Conservation (phyloP, 495 filamentous ascomycete genomes). For the Stereocaulon alpinum region DNA sequence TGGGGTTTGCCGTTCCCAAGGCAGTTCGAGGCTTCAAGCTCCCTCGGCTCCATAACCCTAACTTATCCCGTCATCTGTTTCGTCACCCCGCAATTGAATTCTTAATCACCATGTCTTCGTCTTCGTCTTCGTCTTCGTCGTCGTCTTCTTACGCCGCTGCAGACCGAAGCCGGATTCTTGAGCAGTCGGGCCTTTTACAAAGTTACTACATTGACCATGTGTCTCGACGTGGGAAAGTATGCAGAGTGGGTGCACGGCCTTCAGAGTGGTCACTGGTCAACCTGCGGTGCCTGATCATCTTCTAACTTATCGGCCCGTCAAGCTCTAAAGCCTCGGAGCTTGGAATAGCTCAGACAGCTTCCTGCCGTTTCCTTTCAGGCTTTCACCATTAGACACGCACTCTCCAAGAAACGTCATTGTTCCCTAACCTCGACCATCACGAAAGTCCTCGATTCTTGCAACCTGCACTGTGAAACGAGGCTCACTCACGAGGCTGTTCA, state of each 20-base stretch:
- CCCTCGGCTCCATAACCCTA: no score
- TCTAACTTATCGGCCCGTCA: neutral
- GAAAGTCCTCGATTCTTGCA: no score
- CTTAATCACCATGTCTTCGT: neutral
- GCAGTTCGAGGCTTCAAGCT: neutral
- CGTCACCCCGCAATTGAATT: neutral
- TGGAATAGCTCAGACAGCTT: neutral
- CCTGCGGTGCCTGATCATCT: constrained; percentile 5
- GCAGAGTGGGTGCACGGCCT: neutral
- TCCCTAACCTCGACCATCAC: no score
- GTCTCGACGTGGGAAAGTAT: neutral
- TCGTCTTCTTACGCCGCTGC: neutral
- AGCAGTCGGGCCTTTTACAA: neutral
- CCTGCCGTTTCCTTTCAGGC: neutral
- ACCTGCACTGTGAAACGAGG: no score
- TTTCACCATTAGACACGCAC: no score
- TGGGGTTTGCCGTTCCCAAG: neutral
- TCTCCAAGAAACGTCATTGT: no score
- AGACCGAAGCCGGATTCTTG: neutral
- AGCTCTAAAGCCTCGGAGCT: neutral
- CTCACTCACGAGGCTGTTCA: neutral
- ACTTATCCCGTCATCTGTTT: neutral
- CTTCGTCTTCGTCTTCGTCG: no score
- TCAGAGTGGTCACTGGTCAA: neutral
- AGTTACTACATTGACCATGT: neutral